phyloP scores from a whole-genome alignment of 495 filamentous ascomycete species.

The Polyplosphaeria fusca region DNA sequence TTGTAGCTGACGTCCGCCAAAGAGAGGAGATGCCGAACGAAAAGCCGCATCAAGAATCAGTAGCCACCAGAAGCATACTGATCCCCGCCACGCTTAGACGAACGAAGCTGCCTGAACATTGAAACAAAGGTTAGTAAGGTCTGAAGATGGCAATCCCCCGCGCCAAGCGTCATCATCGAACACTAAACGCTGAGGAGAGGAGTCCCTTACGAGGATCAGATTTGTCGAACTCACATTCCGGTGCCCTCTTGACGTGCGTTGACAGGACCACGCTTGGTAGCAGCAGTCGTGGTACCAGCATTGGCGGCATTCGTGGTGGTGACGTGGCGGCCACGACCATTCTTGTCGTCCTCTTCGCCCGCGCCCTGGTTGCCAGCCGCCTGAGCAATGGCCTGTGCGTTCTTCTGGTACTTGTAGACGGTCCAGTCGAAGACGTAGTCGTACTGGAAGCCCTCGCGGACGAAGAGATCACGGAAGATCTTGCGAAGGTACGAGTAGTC shows the following conservation, averaged over 20 bases:
- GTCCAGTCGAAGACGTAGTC: constrained; percentile 99
- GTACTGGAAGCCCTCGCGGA: constrained; percentile 99
- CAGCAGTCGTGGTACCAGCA: constrained; percentile 55
- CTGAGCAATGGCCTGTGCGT: constrained; percentile 84
- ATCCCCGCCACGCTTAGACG: constrained; percentile 42
- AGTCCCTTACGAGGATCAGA: constrained; percentile 92
- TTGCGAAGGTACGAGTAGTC: constrained; percentile 99
- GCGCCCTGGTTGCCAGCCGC: constrained; percentile 61
- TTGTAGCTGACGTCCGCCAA: constrained; percentile 15
- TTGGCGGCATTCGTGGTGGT: constrained; percentile 53
- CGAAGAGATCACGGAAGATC: constrained; percentile 99
- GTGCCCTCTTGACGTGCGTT: constrained; percentile 62
- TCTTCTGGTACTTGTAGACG: constrained; percentile 99
- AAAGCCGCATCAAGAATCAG: constrained; percentile 36
- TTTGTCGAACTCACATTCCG: constrained; percentile 96
- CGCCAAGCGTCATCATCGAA: constrained; percentile 68
- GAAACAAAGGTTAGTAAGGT: constrained; percentile 35
- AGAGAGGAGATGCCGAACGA: constrained; percentile 32
- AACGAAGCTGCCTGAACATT: constrained; percentile 44
- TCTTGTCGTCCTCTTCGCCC: constrained; percentile 74
- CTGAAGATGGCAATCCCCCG: constrained; percentile 59
- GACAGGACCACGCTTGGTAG: constrained; percentile 40
- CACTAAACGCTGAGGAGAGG: constrained; percentile 83
- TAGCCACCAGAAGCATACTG: constrained; percentile 37
- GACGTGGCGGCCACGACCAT: constrained; percentile 51